phyloP scores from a whole-genome alignment of 495 filamentous ascomycete species.

The Cladorrhinum samala region DNA sequence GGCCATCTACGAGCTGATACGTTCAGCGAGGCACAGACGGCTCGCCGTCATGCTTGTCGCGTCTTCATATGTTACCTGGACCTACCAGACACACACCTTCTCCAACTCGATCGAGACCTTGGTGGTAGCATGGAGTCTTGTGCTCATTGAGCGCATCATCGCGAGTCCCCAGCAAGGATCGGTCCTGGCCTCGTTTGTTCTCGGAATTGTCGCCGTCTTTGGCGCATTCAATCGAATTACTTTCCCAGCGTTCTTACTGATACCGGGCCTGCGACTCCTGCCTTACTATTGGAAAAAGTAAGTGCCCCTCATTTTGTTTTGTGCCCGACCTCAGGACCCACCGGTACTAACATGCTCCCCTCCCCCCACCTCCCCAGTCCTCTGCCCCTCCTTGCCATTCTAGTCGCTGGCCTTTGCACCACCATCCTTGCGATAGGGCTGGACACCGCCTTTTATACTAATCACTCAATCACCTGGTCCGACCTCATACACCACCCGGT shows the following conservation, averaged over 20 bases:
- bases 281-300: conserved; percentile 81
- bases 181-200: conserved; percentile 62
- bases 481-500: conserved; percentile 54
- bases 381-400: conserved; percentile 56
- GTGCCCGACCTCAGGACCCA: conserved; percentile 17
- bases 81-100: conserved; percentile 97
- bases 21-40: conserved; percentile 62
- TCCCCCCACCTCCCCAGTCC: conserved; percentile 59
- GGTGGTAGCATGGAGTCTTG: conserved; percentile 82
- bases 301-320: conserved; percentile 17
- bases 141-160: conserved; percentile 78
- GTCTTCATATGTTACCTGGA: conserved; percentile 98
- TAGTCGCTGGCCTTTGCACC: conserved; percentile 54
- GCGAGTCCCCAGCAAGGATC: conserved; percentile 69
- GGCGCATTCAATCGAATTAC: conserved; percentile 95
- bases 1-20: conserved; percentile 87
- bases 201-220: conserved; percentile 74
- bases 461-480: conserved; percentile 49
- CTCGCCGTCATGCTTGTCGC: conserved; percentile 74
- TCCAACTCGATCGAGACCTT: conserved; percentile 96
- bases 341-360: no score
- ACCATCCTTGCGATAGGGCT: conserved; percentile 64
- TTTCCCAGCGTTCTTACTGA: conserved; percentile 82
- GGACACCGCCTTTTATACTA: conserved; percentile 78
- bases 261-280: conserved; percentile 73